These are phyloP conservation scores for Aspergillus sp. DNA, from an alignment of 2,329 filamentous ascomycete genomes.

Conservation along the genomic window DNA sequence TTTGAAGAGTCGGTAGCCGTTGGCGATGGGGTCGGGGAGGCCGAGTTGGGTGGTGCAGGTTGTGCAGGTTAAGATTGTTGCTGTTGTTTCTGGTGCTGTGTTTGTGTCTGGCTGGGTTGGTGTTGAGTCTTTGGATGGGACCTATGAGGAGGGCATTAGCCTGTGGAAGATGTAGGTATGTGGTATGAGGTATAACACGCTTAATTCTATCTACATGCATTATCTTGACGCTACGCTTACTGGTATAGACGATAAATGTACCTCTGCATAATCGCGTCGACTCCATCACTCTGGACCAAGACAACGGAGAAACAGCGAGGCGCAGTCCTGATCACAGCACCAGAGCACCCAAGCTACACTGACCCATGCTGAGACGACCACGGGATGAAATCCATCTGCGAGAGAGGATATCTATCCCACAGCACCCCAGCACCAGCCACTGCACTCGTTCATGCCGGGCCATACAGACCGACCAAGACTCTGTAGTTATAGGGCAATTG, in stretches of 20 bases:
- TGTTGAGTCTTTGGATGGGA: neutral
- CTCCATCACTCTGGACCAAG: conserved; percentile 29
- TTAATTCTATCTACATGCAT: neutral
- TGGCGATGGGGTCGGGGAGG: conserved; percentile 43
- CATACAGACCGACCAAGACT: conserved; percentile 12
- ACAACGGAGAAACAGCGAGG: conserved; percentile 28
- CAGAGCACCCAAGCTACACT: conserved; percentile 16
- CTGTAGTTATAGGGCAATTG: conserved; percentile 57
- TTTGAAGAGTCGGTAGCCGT: conserved; percentile 55
- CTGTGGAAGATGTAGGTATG: neutral
- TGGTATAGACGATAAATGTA: conserved; percentile 30
- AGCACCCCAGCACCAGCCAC: neutral
- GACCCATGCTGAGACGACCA: neutral
- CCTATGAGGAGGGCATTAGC: conserved; percentile 13
- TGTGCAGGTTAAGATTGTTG: conserved; percentile 31
- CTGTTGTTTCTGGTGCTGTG: conserved; percentile 34
- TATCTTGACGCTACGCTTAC: neutral
- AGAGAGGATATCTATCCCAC: conserved; percentile 37
- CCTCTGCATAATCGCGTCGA: conserved; percentile 39
- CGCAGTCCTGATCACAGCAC: conserved; percentile 17
- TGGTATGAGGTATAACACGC: neutral
- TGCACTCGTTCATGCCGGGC: conserved; percentile 5
- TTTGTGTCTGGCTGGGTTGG: conserved; percentile 13
- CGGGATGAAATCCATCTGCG: conserved; percentile 39
- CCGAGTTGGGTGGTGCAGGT: conserved; percentile 36